Evolutionary conservation across 441 rosid genomes (phyloP), one percentile per base, ranked within the genome.

Genomic region (Eruca vesicaria): DNA sequence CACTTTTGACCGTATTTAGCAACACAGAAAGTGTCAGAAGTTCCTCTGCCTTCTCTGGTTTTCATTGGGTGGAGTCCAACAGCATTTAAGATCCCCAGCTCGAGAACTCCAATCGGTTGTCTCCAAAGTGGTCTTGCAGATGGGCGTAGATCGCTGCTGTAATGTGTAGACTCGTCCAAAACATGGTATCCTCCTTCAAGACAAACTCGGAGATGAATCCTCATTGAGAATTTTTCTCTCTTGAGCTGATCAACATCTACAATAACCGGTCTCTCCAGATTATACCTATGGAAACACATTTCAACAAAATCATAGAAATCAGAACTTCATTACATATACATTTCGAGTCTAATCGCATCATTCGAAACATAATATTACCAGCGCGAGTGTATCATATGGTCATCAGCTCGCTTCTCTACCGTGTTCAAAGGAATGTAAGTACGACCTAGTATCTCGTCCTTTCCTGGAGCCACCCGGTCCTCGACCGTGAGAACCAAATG

Each of bases 161-260:
- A 94, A 26, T 92, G 93, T 41, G 99, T 92, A 1, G 99, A 92
- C 69, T 95, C 99, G 68, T 95, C 99, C 45, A 92, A 90, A 45
- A 95, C 98, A 78, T 92, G 98, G 38, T 92, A 95, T 29, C 99
- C 99, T 76, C 98, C 98, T 64, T 95, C 99, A 8, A 95, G 88
- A 75, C 97, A 88, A 79, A 90, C 88, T 65, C 99, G 84, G n/a
- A 94, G 92, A 66, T 92, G 92, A 75, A 95, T 92, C 26, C 88
- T 88, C 76, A 91, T 92, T 1, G 97, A 89, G 78, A 95, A 92
- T 52, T 90, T 95, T 57, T 92, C 98, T 78, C 82, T 87, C 82
- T 95, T 95, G 74, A 88, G 73, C 83, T 92, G 98, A 79, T 95
- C 97, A 2, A 92, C 83, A 79, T 92, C 98, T 19, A 89, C 90